phyloP scores from a whole-genome alignment of 495 filamentous ascomycete species.

The Trichocladium antarcticum region DNA sequence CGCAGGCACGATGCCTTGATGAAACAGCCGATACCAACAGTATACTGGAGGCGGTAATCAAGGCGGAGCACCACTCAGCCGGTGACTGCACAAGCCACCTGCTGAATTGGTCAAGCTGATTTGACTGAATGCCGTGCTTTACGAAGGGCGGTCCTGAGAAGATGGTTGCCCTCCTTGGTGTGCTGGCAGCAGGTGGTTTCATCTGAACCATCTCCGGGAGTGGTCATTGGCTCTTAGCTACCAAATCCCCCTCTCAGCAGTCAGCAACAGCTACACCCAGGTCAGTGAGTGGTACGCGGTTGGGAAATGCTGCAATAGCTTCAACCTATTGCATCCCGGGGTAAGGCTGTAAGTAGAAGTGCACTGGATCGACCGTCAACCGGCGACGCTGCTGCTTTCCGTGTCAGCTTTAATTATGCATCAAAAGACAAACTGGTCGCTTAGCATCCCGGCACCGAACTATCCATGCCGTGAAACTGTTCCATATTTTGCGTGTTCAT shows the following conservation, averaged over 20 bases:
- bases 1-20: neutral
- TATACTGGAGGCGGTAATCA: too few relatives aligned
- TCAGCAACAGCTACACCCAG: neutral
- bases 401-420: too few relatives aligned
- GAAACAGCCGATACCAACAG: neutral
- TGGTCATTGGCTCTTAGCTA: conserved; percentile 16
- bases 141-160: neutral
- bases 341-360: neutral
- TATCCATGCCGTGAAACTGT: neutral
- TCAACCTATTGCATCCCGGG: neutral
- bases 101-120: neutral
- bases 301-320: conserved; percentile 4
- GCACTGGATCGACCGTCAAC: too few relatives aligned
- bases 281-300: conserved; percentile 10
- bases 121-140: neutral
- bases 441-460: neutral
- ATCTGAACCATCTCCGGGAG: neutral
- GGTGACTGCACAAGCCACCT: conserved; percentile 1
- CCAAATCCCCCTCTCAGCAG: conserved; percentile 1
- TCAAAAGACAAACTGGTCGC: neutral
- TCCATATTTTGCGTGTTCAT: neutral
- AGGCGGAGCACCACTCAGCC: too few relatives aligned
- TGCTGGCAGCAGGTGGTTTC: conserved; percentile 24
- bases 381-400: neutral
- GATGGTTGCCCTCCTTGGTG: conserved; percentile 24